Base-by-base conservation (phyloP, 2,329 filamentous ascomycete genomes). In the Talaromyces sp. region DNA sequence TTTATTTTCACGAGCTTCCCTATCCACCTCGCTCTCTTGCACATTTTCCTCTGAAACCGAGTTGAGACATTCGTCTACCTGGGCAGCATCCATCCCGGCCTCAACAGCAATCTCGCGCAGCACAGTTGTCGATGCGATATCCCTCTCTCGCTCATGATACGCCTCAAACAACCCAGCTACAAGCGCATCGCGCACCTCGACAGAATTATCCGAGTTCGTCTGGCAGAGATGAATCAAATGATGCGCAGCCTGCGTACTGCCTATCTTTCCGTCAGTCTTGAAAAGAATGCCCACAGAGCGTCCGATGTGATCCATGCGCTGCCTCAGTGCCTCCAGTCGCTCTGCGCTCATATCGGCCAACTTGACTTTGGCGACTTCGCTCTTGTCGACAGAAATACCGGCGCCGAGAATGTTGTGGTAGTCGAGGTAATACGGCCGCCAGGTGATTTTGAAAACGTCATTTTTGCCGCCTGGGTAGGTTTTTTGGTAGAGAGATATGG, bases 381-480 rank as follows among this genome's bases (percentile, higher is more conserved):
- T 3, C 19, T 60, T 60, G 15, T 60, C 52, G 15, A 60, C 25
- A 27, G 28, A 30, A 30, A 30, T 6, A 8, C 28, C 28, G 6
- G 28, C 28, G 28, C 28, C 28, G 6, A 6, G 28, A 7, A 30
- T 8, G 8, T 8, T 7, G 36, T 67, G 70, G 8, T 63, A 32
- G 64, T 75, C 68, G 3, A 79, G 69, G 55, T 77, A 78, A 65
- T 73, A 80, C 0, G 76, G 75, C 5, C 64, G 64, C 70, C 73
- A 79, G n/a, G 55, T 69, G 33, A 79, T 70, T 10, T 61, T 28
- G 63, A 79, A 77, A 0, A 60, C 65, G 56, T 78, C 75, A 5
- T 68, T 59, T 13, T 67, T 70, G 4, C 72, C 77, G 8, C 70
- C 71, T 0, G 77, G 76, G 59, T 78, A 78, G 1, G 73, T 76